A percentile compares a stretch with the other conserved stretches of the same genome.
Conservation (phyloP, 352 stramenopile species). For the Peronospora belbahrii region DNA sequence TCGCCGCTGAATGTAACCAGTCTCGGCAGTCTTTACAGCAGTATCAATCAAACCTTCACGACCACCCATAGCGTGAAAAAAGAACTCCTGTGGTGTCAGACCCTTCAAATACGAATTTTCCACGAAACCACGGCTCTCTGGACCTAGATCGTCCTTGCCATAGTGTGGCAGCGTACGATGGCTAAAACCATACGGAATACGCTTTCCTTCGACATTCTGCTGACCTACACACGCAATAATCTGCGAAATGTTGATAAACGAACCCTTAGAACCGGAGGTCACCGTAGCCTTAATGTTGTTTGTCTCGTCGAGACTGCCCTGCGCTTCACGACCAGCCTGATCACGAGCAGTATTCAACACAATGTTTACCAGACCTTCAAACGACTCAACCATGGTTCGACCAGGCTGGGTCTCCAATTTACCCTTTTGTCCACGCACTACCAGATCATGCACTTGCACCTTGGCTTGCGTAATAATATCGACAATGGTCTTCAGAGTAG, state of each 20-base stretch:
- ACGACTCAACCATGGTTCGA: constrained; percentile 98
- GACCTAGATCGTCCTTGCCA: constrained; percentile 94
- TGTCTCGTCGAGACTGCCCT: constrained; percentile 88
- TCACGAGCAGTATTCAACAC: constrained; percentile 88
- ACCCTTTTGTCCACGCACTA: constrained; percentile 95
- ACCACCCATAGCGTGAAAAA: constrained; percentile 99
- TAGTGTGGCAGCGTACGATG: constrained; percentile 95
- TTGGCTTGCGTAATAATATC: constrained; percentile 99
- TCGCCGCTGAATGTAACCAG: constrained; percentile 98
- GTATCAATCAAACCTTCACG: constrained; percentile 99
- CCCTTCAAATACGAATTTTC: constrained; percentile 99
- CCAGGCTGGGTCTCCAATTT: constrained; percentile 97
- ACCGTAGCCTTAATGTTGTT: constrained; percentile 99
- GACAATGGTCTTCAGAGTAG: constrained; percentile 97
- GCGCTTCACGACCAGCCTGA: constrained; percentile 74
- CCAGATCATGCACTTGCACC: constrained; percentile 89
- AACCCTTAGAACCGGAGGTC: constrained; percentile 98
- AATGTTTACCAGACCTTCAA: constrained; percentile 98
- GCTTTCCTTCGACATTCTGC: constrained; percentile 97
- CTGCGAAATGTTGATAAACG: constrained; percentile 99
- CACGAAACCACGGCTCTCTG: constrained; percentile 97
- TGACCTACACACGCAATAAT: constrained; percentile 99
- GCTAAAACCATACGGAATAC: constrained; percentile 94
- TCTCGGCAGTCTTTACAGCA: constrained; percentile 98
- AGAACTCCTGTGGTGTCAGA: constrained; percentile 95